phyloP scores from a whole-genome alignment of 352 stramenopile genomes.

The Lagenidium sp. region DNA sequence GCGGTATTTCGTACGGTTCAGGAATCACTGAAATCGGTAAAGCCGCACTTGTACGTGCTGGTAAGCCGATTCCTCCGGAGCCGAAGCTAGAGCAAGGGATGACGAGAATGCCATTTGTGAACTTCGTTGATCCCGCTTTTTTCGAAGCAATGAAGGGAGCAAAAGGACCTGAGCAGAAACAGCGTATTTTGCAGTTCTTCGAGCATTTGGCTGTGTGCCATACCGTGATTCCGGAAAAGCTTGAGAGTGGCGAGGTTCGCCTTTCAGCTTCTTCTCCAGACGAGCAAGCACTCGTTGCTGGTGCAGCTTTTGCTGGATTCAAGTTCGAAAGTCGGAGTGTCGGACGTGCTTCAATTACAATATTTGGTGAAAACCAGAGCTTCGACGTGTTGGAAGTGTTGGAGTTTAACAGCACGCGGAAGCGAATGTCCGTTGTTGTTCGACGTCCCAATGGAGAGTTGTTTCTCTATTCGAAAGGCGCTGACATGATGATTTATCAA shows the following conservation, averaged over 20 bases:
- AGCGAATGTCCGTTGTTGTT: slow-evolving; percentile 71
- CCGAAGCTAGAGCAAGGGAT: slow-evolving; percentile 46
- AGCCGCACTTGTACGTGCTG: slow-evolving; percentile 42
- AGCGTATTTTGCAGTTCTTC: slow-evolving; percentile 73
- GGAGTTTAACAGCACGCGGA: slow-evolving; percentile 72
- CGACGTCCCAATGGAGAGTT: slow-evolving; percentile 41
- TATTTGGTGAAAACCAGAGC: slow-evolving; percentile 32
- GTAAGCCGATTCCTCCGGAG: slow-evolving; percentile 51
- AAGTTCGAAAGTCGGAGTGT: slow-evolving; percentile 56
- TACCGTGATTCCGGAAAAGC: slow-evolving; percentile 67
- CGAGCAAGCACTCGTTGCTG: slow-evolving; percentile 77
- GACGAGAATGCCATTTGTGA: slow-evolving; percentile 58
- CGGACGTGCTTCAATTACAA: slow-evolving; percentile 31
- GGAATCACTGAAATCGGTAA: slow-evolving; percentile 76
- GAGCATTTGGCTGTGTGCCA: slow-evolving; percentile 80
- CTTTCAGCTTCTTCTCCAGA: slow-evolving; percentile 77
- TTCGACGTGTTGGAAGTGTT: slow-evolving; percentile 68
- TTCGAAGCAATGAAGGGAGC: slow-evolving; percentile 54
- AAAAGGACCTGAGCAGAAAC: slow-evolving; percentile 25
- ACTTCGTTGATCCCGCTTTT: slow-evolving; percentile 63
- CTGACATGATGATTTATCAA: slow-evolving; percentile 91
- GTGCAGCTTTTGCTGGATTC: slow-evolving; percentile 58
- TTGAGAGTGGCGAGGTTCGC: slow-evolving; percentile 53
- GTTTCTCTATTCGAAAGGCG: slow-evolving; percentile 83
- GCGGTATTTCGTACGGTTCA: slow-evolving; percentile 86